Conservation (phyloP, 2,329 filamentous ascomycete species). For the Fusarium foetens region DNA sequence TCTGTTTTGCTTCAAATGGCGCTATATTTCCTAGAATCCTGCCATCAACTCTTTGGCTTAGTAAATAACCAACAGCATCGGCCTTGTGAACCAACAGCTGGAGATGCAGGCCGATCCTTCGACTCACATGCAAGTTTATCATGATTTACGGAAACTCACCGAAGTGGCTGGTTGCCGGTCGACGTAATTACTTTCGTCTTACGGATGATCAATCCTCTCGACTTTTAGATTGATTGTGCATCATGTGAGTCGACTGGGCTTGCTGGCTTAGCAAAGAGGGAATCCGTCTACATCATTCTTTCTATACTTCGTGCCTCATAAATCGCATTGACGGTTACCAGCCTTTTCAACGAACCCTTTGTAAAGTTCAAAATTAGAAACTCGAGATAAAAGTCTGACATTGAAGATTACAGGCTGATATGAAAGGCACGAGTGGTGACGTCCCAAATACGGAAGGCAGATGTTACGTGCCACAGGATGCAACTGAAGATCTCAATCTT, state of each 20-base stretch:
- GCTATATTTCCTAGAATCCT: rapidly evolving
- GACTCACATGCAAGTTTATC: background rate
- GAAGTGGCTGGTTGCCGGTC: background rate
- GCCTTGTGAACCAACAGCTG: background rate
- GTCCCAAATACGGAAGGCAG: background rate
- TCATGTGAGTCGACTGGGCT: background rate
- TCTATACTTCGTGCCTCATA: too few relatives aligned
- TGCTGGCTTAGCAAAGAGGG: background rate
- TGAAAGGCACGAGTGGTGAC: background rate
- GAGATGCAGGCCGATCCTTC: background rate
- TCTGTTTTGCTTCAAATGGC: rapidly evolving
- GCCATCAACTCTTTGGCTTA: rapidly evolving
- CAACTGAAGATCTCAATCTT: background rate
- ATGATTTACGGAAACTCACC: background rate
- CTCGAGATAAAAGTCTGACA: background rate
- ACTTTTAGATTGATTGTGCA: background rate
- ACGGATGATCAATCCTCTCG: background rate
- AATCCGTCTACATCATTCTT: rapidly evolving
- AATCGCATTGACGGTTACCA: rapidly evolving
- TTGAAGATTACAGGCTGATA: background rate
- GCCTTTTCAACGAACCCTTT: rapidly evolving
- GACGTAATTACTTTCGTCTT: background rate
- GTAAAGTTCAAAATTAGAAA: rapidly evolving
- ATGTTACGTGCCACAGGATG: background rate
- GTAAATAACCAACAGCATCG: background rate